phyloP scores from a whole-genome alignment of 2,329 filamentous ascomycete genomes.

The Chalara sp. region DNA sequence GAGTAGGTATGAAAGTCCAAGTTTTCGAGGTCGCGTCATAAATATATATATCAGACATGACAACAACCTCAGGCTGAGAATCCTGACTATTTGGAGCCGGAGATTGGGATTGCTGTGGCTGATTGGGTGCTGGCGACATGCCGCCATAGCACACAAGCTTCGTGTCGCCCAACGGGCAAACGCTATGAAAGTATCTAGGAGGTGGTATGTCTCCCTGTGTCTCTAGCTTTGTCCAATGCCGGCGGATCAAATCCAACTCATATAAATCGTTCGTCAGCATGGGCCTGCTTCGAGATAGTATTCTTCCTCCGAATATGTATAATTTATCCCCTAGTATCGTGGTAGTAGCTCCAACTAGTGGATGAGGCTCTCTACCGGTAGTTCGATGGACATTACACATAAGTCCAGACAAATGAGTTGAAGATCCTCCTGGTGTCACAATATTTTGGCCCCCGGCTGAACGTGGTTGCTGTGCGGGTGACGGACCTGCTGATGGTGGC shows the following conservation, averaged over 20 bases:
- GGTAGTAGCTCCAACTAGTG: constrained; percentile 89
- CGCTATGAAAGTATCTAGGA: constrained; percentile 93
- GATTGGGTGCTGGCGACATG: constrained; percentile 71
- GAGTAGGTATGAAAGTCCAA: constrained; percentile 79
- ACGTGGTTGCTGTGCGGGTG: constrained; percentile 40
- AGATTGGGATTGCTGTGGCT: constrained; percentile 36
- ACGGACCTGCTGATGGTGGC: constrained; percentile 48
- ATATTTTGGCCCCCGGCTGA: constrained; percentile 31
- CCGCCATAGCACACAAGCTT: constrained; percentile 97
- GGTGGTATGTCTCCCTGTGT: constrained; percentile 79
- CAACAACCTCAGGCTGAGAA: constrained; percentile 77
- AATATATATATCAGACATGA: constrained; percentile 97
- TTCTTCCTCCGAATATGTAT: constrained; percentile 90
- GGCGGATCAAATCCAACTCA: constrained; percentile 81
- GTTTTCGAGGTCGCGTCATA: constrained; percentile 77
- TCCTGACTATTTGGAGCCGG: constrained; percentile 42
- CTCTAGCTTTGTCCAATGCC: constrained; percentile 90
- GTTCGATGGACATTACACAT: constrained; percentile 76
- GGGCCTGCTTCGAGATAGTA: constrained; percentile 77
- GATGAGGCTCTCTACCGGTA: constrained; percentile 84
- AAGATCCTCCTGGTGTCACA: constrained; percentile 40
- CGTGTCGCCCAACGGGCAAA: constrained; percentile 87
- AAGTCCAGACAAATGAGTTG: constrained; percentile 54
- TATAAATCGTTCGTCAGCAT: constrained; percentile 85
- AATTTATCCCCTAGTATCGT: constrained; percentile 93